Evolutionary conservation across 2,329 filamentous ascomycete species (phyloP).

Genomic region (Xylariaceae sp.): DNA sequence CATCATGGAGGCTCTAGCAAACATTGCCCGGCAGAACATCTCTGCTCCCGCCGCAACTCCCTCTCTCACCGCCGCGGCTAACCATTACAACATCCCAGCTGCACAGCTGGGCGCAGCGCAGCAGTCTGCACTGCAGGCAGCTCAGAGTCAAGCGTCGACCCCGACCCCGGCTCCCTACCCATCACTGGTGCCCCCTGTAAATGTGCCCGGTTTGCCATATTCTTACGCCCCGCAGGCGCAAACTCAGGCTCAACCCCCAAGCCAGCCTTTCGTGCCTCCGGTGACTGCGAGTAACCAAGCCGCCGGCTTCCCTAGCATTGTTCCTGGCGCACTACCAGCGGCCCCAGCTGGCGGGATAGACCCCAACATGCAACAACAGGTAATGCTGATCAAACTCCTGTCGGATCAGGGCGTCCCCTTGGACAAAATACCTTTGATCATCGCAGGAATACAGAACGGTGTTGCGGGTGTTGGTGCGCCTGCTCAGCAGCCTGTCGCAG

Average conservation of each 20-base stretch:
- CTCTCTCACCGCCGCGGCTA: slow-evolving; percentile 38
- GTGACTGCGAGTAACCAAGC: slow-evolving; percentile 38
- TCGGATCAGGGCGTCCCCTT: slow-evolving; percentile 70
- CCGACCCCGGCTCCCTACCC: slow-evolving; percentile 38
- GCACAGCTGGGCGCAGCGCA: slow-evolving; percentile 25
- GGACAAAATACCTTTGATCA: slow-evolving; percentile 65
- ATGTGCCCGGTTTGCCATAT: slow-evolving; percentile 45
- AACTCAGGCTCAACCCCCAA: slow-evolving; percentile 36
- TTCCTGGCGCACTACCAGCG: slow-evolving; percentile 35
- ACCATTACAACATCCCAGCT: slow-evolving; percentile 26
- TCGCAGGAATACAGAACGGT: slow-evolving; percentile 49
- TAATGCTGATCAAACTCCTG: slow-evolving; percentile 70
- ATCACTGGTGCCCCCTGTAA: slow-evolving; percentile 55
- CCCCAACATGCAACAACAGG: slow-evolving; percentile 62
- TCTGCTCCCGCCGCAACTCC: slow-evolving; percentile 43
- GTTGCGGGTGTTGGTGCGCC: slow-evolving; percentile 35
- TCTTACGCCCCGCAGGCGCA: slow-evolving; percentile 43
- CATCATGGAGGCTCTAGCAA: slow-evolving; percentile 75
- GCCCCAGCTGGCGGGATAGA: slow-evolving; percentile 41
- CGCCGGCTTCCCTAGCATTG: slow-evolving; percentile 35
- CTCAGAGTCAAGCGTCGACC: slow-evolving; percentile 31
- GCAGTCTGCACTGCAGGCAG: slow-evolving; percentile 25
- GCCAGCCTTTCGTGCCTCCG: slow-evolving; percentile 31
- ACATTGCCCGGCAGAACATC: slow-evolving; percentile 72
- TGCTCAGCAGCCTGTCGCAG: slow-evolving; percentile 26